Base-by-base conservation (phyloP, 2,329 filamentous ascomycete species). In the Stagonosporopsis tanaceti region DNA sequence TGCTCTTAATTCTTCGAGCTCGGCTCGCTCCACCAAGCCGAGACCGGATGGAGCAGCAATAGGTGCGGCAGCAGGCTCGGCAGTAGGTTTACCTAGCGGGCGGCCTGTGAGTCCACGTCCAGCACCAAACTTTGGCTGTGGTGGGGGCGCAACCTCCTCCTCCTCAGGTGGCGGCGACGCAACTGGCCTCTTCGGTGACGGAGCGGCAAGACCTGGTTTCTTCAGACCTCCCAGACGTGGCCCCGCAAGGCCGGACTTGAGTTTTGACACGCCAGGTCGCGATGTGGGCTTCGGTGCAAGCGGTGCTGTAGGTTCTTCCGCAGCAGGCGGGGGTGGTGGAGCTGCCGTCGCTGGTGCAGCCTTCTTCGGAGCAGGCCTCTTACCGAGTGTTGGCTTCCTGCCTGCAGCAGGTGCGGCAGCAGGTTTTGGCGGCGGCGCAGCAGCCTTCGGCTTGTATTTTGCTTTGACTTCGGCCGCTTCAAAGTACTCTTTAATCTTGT, bases 401-500 rank as follows among this genome's bases (percentile, higher is more conserved):
- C 76, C 76, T 4, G 79, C 81, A 39, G 60, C 35, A 4, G 82
- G 83, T 41, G 72, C 59, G 35, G 85, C 84, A 32, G 85, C 84
- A 34, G 84, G 78, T 39, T 82, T 80, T 17, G 81, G 76, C 2
- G 92, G 85, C 25, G 84, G 86, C 24, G 84, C 81, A 47, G 83
- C 79, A 17, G 92, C 85, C 79, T 97, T 97, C 0, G 94, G 94
- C 78, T 96, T 96, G 73, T 93, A 92, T 74, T 95, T 96, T 27
- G 92, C 90, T 73, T 92, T 93, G 51, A 96, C 92, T 72, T 94
- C 88, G 27, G 91, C 92, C 5, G 85, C 83, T 53, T 94, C 91
- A 59, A 88, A 91, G 75, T 87, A 98, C 75, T 99, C 95, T 79
- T 96, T 97, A 75, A 98, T 91, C 77, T 97, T 99, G 61, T 84